Evolutionary conservation across 345 rosid genomes (phyloP).

Genomic region (Eucalyptus regnans): DNA sequence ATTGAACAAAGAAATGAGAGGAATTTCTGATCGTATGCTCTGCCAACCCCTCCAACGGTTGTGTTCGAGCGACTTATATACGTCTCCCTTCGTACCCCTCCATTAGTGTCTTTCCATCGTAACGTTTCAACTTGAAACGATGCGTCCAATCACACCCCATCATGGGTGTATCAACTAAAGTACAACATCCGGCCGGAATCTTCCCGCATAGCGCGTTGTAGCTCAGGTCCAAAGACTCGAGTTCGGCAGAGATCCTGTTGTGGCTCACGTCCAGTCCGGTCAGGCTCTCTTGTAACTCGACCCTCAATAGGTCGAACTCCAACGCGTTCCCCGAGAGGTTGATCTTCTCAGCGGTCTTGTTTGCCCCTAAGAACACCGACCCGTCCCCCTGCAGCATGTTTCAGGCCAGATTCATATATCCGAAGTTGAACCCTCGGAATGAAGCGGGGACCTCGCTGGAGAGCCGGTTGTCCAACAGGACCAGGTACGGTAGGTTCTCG

Average conservation of each 20-base stretch:
- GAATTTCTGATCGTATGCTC: too few species aligned
- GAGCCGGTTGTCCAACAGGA: not conserved
- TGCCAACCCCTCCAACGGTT: too few species aligned
- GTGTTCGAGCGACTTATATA: too few species aligned
- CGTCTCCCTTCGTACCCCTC: too few species aligned
- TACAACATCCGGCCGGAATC: not conserved
- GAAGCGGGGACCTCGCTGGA: not conserved
- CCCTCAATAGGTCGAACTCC: not conserved
- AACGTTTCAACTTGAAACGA: too few species aligned
- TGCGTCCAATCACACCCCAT: too few species aligned
- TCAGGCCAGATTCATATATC: not conserved
- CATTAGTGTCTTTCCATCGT: too few species aligned
- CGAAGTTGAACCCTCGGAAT: not conserved
- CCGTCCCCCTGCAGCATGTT: not conserved
- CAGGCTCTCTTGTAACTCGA: not conserved
- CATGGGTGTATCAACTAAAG: too few species aligned
- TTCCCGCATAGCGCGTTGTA: not conserved
- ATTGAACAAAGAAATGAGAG: too few species aligned
- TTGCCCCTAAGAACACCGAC: not conserved
- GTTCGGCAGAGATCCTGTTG: not conserved
- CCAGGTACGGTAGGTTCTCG: not conserved
- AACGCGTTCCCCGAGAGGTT: not conserved
- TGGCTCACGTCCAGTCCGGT: not conserved
- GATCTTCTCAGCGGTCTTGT: not conserved
- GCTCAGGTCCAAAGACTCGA: not conserved